A percentile compares a stretch with the other conserved stretches of the same genome.
Conservation (phyloP, 2,329 filamentous ascomycete species). For the Trichothecium roseum region DNA sequence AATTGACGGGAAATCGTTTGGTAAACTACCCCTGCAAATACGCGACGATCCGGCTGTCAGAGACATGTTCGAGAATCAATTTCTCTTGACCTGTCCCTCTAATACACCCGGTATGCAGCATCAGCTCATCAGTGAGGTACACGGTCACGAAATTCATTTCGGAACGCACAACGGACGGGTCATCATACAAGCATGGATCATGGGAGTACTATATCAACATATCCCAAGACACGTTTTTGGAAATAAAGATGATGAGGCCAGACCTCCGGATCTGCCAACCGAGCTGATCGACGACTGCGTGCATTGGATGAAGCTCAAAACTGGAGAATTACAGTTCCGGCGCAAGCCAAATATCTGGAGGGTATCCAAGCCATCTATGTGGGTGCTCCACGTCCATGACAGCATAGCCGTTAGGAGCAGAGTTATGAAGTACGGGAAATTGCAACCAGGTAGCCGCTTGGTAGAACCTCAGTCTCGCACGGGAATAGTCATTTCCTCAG, state of each 20-base stretch:
- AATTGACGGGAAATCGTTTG: slow-evolving; percentile 21
- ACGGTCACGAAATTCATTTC: slow-evolving; percentile 35
- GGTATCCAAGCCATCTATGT: slow-evolving; percentile 11
- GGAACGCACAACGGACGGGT: slow-evolving; percentile 30
- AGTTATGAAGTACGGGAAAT: slow-evolving; percentile 3
- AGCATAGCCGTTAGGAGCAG: slow-evolving; percentile 9
- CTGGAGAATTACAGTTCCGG: slow-evolving; percentile 37
- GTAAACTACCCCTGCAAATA: slow-evolving; percentile 41
- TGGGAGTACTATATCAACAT: slow-evolving; percentile 16
- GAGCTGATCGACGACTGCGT: slow-evolving; percentile 39
- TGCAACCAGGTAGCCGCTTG: slow-evolving; percentile 17
- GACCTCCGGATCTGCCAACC: slow-evolving; percentile 36
- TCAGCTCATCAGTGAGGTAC: slow-evolving; percentile 15
- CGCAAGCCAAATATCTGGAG: slow-evolving; percentile 24
- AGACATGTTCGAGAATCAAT: slow-evolving; percentile 42
- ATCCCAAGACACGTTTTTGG: too few species aligned
- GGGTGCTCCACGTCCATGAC: slow-evolving; percentile 19
- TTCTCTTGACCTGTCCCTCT: slow-evolving; percentile 42
- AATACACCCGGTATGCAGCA: slow-evolving; percentile 41
- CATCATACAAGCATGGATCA: slow-evolving; percentile 30
- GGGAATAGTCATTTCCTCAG: slow-evolving; percentile 23
- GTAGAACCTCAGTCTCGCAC: slow-evolving; percentile 37
- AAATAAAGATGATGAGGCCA: too few species aligned
- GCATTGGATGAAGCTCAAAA: slow-evolving; percentile 47
- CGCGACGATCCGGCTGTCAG: slow-evolving; percentile 29